phyloP scores from a whole-genome alignment of 2,329 filamentous ascomycete species.

The Emergomyces africanus region DNA sequence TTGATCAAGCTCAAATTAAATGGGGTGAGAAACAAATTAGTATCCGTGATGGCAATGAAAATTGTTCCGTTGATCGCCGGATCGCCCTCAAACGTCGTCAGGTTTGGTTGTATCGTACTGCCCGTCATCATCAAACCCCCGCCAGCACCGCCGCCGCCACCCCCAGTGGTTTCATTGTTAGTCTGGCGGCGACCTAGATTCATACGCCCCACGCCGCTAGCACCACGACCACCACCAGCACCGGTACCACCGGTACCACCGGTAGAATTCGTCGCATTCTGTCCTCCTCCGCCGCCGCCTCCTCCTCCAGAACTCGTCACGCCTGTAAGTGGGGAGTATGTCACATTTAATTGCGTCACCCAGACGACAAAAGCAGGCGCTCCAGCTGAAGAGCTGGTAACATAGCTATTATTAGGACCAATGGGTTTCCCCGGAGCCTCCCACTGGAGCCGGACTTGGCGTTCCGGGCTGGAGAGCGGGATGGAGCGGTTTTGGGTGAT shows the following conservation, averaged over 20 bases:
- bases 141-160: background rate
- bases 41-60: slow-evolving; percentile 64
- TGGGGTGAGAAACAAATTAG: slow-evolving; percentile 54
- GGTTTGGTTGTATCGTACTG: slow-evolving; percentile 60
- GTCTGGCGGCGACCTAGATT: too few relatives aligned
- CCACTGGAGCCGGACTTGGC: slow-evolving; percentile 59
- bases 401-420: slow-evolving; percentile 72
- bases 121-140: slow-evolving; percentile 38
- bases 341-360: slow-evolving; percentile 65
- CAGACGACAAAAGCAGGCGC: slow-evolving; percentile 57
- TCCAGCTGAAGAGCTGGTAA: slow-evolving; percentile 49
- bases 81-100: slow-evolving; percentile 53
- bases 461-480: slow-evolving; percentile 63
- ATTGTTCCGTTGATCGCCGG: slow-evolving; percentile 65
- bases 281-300: too few relatives aligned
- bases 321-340: slow-evolving; percentile 49
- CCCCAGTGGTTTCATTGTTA: background rate
- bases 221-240: background rate
- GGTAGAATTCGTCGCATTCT: background rate
- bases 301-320: background rate
- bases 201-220: background rate
- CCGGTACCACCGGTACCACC: background rate
- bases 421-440: slow-evolving; percentile 54
- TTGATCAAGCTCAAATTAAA: slow-evolving; percentile 66
- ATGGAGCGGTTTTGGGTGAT: slow-evolving; percentile 56